Base-by-base conservation (phyloP, 805 yeast species). In the Wickerhamomyces rabaulensis region DNA sequence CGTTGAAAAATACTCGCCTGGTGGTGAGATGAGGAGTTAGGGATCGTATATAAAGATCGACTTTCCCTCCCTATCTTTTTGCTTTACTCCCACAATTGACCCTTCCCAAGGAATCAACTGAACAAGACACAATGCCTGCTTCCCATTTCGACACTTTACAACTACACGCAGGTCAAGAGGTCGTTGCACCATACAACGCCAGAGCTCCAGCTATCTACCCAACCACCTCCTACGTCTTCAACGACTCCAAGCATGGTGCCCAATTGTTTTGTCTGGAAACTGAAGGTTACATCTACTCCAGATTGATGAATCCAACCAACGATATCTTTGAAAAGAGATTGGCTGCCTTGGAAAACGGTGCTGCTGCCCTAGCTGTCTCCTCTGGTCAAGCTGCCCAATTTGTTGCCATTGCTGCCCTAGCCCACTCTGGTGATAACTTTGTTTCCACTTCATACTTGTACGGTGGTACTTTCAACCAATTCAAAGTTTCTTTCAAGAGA, bases 341-440 rank as follows among this genome's bases (percentile, higher is more conserved):
- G 50, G 95, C 97, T 45, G 95, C 75, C 43, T 77, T 92, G 50
- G 99, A 92, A 70, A 84, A 86, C 48, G 99, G 98, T 62, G 83
- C 82, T 43, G 95, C 86, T 49, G 98, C 96, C 4, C 69, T 92
- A 46, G 95, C 96, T 7, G 84, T 85, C 22, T 68, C 95, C 20
- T 90, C 97, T n/a, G 99, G 99, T 52, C 97, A 91, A 70, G 92
- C 97, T 45, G 97, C 98, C 23, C 97, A 91, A 66, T 80, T 89
- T 55, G 63, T 86, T 49, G 95, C 97, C 19, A 73, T 90, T 64
- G 76, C 87, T 31, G 88, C 88, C 47, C 75, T 90, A 56, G 95
- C 96, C 35, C 89, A 85, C 56, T 66, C 79, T 46, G 98, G 98
- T 58, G 96, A 89, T 64, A 94, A 94, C 71, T 78, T 92, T 55